Conservation (phyloP, 371 early-diverging fungal genomes). For the Fennellomyces sp. region DNA sequence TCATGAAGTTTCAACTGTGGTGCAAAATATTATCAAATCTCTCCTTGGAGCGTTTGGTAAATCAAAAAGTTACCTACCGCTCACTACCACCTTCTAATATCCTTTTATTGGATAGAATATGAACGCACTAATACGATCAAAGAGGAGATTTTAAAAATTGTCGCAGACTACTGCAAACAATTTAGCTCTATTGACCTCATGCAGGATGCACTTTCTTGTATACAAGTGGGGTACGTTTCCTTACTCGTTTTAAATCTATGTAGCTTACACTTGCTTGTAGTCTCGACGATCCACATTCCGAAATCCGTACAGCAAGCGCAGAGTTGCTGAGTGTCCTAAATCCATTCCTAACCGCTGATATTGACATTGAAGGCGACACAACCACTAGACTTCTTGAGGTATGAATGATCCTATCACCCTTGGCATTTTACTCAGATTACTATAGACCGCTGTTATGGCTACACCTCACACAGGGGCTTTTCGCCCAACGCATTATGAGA, state of each 20-base stretch:
- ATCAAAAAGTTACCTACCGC: neutral
- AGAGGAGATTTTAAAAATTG: constrained; percentile 17
- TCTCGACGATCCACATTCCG: constrained; percentile 21
- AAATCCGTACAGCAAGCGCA: constrained; percentile 23
- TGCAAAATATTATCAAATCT: constrained; percentile 1
- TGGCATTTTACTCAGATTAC: neutral
- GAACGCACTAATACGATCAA: constrained; percentile 29
- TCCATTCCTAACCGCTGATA: constrained; percentile 30
- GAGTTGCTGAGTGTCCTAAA: constrained; percentile 25
- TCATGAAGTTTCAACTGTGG: no score
- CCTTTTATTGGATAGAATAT: constrained; percentile 15
- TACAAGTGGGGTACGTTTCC: constrained; percentile 23
- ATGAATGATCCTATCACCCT: neutral
- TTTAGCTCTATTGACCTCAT: constrained; percentile 29
- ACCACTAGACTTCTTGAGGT: constrained; percentile 19
- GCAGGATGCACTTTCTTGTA: constrained; percentile 15
- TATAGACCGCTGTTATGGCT: constrained; percentile 33
- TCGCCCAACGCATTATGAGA: constrained; percentile 50
- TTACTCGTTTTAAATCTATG: neutral
- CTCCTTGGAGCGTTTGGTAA: constrained; percentile 19
- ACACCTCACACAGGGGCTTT: constrained; percentile 52
- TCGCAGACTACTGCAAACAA: constrained; percentile 24
- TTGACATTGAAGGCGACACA: constrained; percentile 8
- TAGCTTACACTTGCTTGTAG: constrained; percentile 9
- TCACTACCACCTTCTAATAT: no score